Conservation (phyloP, 345 rosid genomes). For the Citrus medica region DNA sequence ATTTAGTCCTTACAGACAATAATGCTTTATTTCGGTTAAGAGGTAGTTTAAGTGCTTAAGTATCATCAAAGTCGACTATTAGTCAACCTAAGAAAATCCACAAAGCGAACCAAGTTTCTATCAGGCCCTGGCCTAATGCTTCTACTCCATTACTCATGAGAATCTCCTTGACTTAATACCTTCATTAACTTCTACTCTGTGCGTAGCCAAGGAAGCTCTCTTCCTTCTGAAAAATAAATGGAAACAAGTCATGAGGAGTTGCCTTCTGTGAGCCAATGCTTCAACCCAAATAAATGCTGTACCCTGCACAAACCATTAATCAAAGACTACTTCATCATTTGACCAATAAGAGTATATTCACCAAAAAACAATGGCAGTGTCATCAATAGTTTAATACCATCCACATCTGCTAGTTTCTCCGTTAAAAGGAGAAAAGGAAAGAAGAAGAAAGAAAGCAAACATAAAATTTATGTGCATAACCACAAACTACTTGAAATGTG, state of each 20-base stretch:
- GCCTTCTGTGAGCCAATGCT: background rate
- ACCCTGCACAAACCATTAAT: conserved; percentile 13
- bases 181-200: conserved; percentile 33
- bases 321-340: background rate
- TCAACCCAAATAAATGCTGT: conserved; percentile 4
- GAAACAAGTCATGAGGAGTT: conserved; percentile 41
- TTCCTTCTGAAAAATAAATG: conserved; percentile 27
- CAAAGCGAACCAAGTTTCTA: background rate
- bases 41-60: background rate
- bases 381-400: background rate
- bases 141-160: background rate
- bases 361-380: background rate
- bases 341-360: background rate
- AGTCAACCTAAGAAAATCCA: background rate
- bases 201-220: conserved; percentile 15
- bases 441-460: background rate
- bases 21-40: background rate
- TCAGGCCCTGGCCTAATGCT: background rate
- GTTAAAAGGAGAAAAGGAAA: background rate
- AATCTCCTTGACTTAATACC: conserved; percentile 29
- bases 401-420: no score
- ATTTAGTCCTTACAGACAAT: background rate
- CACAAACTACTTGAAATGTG: background rate
- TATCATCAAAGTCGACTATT: background rate
- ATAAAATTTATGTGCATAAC: background rate